Evolutionary conservation across 2,329 filamentous ascomycete genomes (phyloP).

Genomic region (Ophiostoma pallidulum): DNA sequence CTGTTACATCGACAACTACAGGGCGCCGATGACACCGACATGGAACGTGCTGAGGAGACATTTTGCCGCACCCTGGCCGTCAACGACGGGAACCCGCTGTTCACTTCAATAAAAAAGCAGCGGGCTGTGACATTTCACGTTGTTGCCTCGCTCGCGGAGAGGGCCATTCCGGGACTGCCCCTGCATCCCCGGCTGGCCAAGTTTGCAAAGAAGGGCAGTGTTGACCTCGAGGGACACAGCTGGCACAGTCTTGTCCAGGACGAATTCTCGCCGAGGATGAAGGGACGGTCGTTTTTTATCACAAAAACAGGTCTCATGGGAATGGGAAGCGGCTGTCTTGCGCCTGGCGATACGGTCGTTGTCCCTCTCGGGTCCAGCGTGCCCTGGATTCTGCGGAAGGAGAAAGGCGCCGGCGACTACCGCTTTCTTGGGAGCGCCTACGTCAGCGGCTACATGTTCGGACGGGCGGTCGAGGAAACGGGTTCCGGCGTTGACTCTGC

Average conservation of each 20-base stretch:
- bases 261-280: neutral
- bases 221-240: neutral
- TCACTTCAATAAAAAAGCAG: neutral
- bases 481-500: too few species aligned
- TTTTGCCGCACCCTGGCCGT: neutral
- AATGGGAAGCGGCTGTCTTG: slow-evolving; percentile 2
- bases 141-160: neutral
- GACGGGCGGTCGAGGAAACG: neutral
- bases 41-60: neutral
- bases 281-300: slow-evolving; percentile 2
- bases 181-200: neutral
- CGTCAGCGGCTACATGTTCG: neutral
- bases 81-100: neutral
- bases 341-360: neutral
- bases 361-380: slow-evolving; percentile 3
- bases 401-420: neutral
- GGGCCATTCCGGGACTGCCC: neutral
- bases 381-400: neutral
- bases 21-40: neutral
- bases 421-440: slow-evolving; percentile 1
- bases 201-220: neutral
- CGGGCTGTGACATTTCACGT: neutral
- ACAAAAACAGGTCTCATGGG: slow-evolving; percentile 1
- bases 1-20: neutral
- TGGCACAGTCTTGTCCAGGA: neutral